Conservation (phyloP, 139 green algal genomes). For the Coelastrella sp. region DNA sequence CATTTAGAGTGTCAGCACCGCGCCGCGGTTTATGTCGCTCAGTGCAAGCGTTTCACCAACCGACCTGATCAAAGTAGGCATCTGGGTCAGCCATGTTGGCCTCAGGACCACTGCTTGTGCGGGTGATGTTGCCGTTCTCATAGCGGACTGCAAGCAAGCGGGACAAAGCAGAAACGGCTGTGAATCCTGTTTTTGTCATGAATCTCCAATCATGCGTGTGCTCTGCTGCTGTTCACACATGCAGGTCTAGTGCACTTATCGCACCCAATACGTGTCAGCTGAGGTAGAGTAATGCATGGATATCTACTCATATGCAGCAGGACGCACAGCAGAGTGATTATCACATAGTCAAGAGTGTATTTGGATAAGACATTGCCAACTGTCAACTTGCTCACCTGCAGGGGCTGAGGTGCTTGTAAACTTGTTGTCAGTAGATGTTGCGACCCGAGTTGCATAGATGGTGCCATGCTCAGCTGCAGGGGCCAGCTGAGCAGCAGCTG, state of each 20-base stretch:
- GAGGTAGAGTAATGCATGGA: no score
- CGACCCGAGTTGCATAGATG: background rate
- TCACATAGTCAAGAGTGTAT: background rate
- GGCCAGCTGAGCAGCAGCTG: conserved; percentile 15
- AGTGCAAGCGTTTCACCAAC: no score
- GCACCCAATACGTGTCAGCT: no score
- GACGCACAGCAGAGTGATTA: background rate
- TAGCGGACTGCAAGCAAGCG: background rate
- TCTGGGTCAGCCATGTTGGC: background rate
- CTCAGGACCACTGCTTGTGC: background rate
- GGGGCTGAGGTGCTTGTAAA: background rate
- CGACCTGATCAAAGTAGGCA: conserved; percentile 11
- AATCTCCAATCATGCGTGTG: no score
- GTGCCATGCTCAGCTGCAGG: background rate
- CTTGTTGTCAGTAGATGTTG: background rate
- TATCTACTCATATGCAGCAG: no score
- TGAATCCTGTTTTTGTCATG: no score
- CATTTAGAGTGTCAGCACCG: no score
- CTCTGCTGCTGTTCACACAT: no score
- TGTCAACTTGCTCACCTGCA: background rate
- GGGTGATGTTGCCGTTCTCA: background rate
- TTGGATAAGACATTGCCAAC: no score
- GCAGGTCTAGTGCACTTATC: no score
- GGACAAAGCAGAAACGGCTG: no score
- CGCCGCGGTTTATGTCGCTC: no score